Evolutionary conservation across 768 basidiomycete species (phyloP).

Genomic region (Lepiota brunneoincarnata): DNA sequence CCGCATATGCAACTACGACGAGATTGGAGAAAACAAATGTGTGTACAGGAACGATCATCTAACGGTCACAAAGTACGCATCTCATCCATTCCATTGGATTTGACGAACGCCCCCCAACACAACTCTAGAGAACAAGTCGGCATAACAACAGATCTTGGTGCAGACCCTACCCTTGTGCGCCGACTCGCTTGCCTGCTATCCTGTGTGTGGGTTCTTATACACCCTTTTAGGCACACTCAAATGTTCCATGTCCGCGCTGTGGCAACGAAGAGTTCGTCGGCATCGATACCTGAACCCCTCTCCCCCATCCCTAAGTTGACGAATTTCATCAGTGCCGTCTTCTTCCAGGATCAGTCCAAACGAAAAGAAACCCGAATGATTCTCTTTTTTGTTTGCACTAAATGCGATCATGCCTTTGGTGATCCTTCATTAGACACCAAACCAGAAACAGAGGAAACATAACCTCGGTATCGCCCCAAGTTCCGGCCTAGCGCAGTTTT

Average conservation of each 20-base stretch:
- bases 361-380: slow-evolving; percentile 95
- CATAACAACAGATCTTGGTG: slow-evolving; percentile 81
- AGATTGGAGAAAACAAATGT: slow-evolving; percentile 82
- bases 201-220: not conserved
- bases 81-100: slow-evolving; percentile 17
- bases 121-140: slow-evolving; percentile 83
- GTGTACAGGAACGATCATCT: slow-evolving; percentile 93
- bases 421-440: slow-evolving; percentile 62
- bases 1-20: slow-evolving; percentile 85
- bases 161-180: slow-evolving; percentile 84
- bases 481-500: too few relatives aligned
- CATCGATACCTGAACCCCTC: not conserved
- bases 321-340: slow-evolving; percentile 66
- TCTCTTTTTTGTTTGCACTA: slow-evolving; percentile 85
- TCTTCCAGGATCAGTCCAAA: slow-evolving; percentile 97
- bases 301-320: not conserved
- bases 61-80: slow-evolving; percentile 82
- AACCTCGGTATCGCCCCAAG: not conserved
- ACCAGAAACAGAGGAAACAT: slow-evolving; percentile 26
- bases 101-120: slow-evolving; percentile 5
- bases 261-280: slow-evolving; percentile 75
- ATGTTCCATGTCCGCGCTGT: slow-evolving; percentile 81
- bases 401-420: slow-evolving; percentile 72
- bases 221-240: slow-evolving; percentile 68
- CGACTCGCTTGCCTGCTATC: not conserved